Base-by-base conservation (phyloP, 2,329 filamentous ascomycete genomes). In the Hypoxylon sp. region DNA sequence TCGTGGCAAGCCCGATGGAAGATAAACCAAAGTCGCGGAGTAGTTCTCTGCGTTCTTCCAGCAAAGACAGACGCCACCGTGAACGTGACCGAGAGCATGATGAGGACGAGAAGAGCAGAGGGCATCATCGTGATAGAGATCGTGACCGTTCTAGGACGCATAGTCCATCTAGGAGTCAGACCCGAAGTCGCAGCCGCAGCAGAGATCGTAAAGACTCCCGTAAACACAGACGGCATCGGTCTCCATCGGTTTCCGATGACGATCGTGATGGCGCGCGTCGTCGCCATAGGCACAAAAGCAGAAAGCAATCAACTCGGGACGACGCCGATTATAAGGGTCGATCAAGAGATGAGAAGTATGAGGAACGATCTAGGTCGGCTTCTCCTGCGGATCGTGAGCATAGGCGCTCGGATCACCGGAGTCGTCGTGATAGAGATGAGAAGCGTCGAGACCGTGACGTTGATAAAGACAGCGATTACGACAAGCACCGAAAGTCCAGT, bases 291-390 rank as follows among this genome's bases (percentile, higher is more conserved):
- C 82, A 86, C 71, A 82, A 77, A 71, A 81, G 80, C 78, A 79
- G 82, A 63, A 80, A 79, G 60, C 79, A 82, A 65, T 76, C 83
- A 62, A 73, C 81, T 71, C 80, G 81, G 15, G 84, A 86, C 52
- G 85, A 86, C 17, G 82, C 84, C 54, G 82, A 86, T 48, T 74
- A 76, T 54, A 80, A 75, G 69, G 74, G 77, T 44, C 78, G 78
- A 39, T 71, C 80, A 47, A 78, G 80, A 67, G 79, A 79, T 70
- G 80, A 83, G 52, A 82, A 83, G 70, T 75, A 84, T 71, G 81
- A 82, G 11, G 86, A 89, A 52, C 85, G 86, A 55, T 89, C 90
- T 0, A 85, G 91, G 63, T 93, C 91, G 4, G 84, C 85, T 4
- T 93, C 92, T 2, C 87, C 86, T 1, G 87, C 88, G 73, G 81